phyloP scores from a whole-genome alignment of 768 basidiomycete species.

The Myochromella boudieri region DNA sequence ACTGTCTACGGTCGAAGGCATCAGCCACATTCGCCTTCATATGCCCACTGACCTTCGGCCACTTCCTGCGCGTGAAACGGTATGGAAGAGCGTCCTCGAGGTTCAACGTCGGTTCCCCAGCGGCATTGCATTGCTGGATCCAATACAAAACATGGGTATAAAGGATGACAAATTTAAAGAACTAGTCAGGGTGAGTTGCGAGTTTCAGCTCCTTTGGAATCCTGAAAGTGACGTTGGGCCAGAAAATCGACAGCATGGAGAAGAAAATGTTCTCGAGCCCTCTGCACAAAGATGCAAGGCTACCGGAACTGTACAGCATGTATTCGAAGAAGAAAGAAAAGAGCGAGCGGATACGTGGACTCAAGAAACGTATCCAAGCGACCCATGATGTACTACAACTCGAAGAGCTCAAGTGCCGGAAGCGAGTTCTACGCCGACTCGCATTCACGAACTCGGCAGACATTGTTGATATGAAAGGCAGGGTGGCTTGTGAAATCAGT shows the following conservation, averaged over 20 bases:
- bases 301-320: conserved; percentile 78
- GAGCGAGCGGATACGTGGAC: conserved; percentile 65
- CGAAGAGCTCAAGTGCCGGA: conserved; percentile 94
- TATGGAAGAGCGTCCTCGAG: conserved; percentile 88
- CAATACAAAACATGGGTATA: conserved; percentile 93
- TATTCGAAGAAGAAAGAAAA: conserved; percentile 77
- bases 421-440: conserved; percentile 88
- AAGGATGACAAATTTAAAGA: conserved; percentile 91
- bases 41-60: conserved; percentile 88
- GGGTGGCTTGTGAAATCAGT: conserved; percentile 98
- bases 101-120: conserved; percentile 90
- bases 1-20: conserved; percentile 80
- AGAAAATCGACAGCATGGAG: conserved; percentile 95
- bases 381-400: conserved; percentile 93
- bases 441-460: conserved; percentile 88
- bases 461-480: conserved; percentile 96
- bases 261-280: conserved; percentile 78
- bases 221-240: too few species aligned
- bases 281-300: conserved; percentile 73
- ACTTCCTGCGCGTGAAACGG: conserved; percentile 72
- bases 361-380: conserved; percentile 85
- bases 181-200: conserved; percentile 66
- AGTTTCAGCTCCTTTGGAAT: background rate
- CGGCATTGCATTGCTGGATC: conserved; percentile 85
- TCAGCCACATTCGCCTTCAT: conserved; percentile 84